A percentile compares a stretch with the other conserved stretches of the same genome.
phyloP scores from a whole-genome alignment of 148 eudicot species.

The Vaccinium darrowii region DNA sequence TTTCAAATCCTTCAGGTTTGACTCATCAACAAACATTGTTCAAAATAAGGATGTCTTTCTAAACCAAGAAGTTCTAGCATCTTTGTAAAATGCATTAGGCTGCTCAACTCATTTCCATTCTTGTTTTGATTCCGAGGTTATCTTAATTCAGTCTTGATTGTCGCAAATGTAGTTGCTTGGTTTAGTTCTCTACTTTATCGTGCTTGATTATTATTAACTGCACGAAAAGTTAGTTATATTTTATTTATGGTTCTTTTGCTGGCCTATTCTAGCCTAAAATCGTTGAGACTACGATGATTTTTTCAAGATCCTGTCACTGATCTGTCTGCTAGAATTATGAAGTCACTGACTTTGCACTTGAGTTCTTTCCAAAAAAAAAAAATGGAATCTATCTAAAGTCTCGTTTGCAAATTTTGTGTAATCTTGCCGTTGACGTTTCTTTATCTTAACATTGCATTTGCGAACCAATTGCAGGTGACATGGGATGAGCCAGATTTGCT shows the following conservation, averaged over 20 bases:
- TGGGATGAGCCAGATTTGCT: constrained; percentile 61
- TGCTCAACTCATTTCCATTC: not conserved
- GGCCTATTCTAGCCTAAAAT: not conserved
- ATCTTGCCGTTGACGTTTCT: not conserved
- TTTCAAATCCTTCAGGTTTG: constrained; percentile 3
- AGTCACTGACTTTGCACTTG: not conserved
- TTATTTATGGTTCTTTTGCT: not conserved
- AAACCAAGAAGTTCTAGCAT: not conserved
- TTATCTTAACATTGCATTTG: not conserved
- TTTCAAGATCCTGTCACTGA: not conserved
- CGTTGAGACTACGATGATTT: not conserved
- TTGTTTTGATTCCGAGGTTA: not conserved
- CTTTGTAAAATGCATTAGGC: not conserved
- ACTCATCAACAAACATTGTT: not conserved
- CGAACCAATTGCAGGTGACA: constrained; percentile 35
- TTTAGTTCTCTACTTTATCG: not conserved
- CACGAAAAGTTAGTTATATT: not conserved
- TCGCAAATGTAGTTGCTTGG: not conserved
- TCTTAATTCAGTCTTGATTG: not conserved
- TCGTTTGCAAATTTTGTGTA: not conserved
- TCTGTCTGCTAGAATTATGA: not conserved
- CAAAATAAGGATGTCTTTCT: not conserved
- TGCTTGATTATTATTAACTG: not conserved
- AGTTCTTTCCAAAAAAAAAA: not conserved
- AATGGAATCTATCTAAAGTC: not conserved